Percentiles rank a stretch among this genome's conserved stretches.
phyloP scores from a whole-genome alignment of 208 protist genomes.

The Wallacemonas rigidus region DNA sequence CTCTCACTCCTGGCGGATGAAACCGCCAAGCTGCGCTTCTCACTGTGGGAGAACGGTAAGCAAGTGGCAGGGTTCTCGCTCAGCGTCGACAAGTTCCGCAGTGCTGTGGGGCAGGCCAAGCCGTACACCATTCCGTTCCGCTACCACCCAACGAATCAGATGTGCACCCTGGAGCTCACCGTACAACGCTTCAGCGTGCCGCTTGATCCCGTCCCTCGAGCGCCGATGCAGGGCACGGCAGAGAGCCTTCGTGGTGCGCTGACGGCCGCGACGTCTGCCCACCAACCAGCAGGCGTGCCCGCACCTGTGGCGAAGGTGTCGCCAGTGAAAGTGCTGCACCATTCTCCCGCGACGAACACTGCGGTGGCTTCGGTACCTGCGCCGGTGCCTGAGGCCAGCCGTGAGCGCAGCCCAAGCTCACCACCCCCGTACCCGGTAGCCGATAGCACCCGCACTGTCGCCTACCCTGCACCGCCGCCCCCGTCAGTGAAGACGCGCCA shows the following conservation, averaged over 20 bases:
- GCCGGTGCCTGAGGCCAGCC: not conserved
- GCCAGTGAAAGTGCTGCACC: slow-evolving; percentile 14
- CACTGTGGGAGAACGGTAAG: slow-evolving; percentile 71
- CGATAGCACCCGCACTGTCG: not conserved
- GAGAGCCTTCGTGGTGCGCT: no score
- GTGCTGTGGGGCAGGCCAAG: slow-evolving; percentile 40
- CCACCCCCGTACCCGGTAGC: not conserved
- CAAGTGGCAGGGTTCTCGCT: slow-evolving; percentile 88
- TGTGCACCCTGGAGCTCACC: slow-evolving; percentile 61
- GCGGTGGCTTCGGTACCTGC: not conserved
- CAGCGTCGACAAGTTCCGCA: slow-evolving; percentile 66
- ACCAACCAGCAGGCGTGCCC: not conserved
- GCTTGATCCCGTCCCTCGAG: not conserved
- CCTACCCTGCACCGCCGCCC: not conserved
- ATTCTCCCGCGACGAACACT: not conserved
- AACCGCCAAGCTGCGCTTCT: slow-evolving; percentile 76
- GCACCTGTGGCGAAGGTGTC: not conserved
- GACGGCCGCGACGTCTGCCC: no score
- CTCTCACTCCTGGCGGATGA: slow-evolving; percentile 27
- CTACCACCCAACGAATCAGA: slow-evolving; percentile 78
- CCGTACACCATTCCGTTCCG: slow-evolving; percentile 88
- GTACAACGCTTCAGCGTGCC: slow-evolving; percentile 29
- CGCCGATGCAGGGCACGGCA: no score
- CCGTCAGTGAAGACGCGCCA: not conserved
- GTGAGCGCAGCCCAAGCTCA: slow-evolving; percentile 16